phyloP scores from a whole-genome alignment of 2,329 filamentous ascomycete genomes.

The Pseudonectria foliicola region DNA sequence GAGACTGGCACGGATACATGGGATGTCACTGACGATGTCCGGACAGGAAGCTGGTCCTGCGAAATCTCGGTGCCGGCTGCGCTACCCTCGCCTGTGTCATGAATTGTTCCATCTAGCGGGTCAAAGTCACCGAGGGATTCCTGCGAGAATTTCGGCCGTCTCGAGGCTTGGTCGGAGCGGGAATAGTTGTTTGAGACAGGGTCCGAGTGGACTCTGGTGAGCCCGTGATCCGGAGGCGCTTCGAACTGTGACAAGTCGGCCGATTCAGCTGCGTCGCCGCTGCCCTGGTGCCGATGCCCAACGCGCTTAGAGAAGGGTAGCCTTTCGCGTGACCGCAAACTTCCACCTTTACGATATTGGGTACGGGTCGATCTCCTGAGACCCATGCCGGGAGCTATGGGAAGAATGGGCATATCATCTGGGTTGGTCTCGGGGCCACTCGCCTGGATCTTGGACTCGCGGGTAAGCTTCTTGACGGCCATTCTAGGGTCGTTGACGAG shows the following conservation, averaged over 20 bases:
- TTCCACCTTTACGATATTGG: conserved; percentile 79
- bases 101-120: conserved; percentile 35
- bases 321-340: conserved; percentile 71
- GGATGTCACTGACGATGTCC: conserved; percentile 25
- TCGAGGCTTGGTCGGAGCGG: conserved; percentile 43
- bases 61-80: conserved; percentile 17
- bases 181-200: conserved; percentile 51
- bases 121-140: conserved; percentile 37
- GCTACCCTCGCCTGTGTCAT: conserved; percentile 22
- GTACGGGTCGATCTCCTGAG: conserved; percentile 86
- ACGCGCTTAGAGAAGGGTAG: conserved; percentile 68
- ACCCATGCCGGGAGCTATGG: conserved; percentile 68
- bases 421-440: conserved; percentile 33
- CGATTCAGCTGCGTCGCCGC: conserved; percentile 32
- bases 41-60: conserved; percentile 27
- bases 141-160: conserved; percentile 42
- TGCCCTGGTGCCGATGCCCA: conserved; percentile 54
- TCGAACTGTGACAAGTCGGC: conserved; percentile 32
- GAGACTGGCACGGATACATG: conserved; percentile 40
- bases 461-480: conserved; percentile 60
- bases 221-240: conserved; percentile 41
- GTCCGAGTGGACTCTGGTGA: conserved; percentile 64
- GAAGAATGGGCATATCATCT: conserved; percentile 82
- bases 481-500: conserved; percentile 73
- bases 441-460: conserved; percentile 45